Evolutionary conservation across 2,329 filamentous ascomycete genomes (phyloP).

Genomic region (Fusarium nodosum): DNA sequence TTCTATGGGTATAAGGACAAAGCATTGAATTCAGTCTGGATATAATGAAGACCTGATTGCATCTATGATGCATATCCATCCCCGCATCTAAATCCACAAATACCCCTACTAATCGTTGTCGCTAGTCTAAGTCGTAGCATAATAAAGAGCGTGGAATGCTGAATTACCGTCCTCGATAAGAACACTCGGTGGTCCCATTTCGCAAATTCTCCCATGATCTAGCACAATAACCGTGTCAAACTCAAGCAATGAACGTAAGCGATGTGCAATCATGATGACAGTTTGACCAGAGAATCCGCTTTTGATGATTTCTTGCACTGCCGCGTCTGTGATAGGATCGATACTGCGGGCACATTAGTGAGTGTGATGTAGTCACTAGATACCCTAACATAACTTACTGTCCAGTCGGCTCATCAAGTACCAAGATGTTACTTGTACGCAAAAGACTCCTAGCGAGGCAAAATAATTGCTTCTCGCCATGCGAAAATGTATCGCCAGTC

Average conservation of each 20-base stretch:
- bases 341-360: not conserved
- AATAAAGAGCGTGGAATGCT: not conserved
- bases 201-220: not conserved
- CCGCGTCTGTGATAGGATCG: not conserved
- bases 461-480: slow-evolving; percentile 1
- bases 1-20: no score
- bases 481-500: not conserved
- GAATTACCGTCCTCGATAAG: not conserved
- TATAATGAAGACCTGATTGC: no score
- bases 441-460: not conserved
- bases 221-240: not conserved
- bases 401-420: slow-evolving; percentile 2
- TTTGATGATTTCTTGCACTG: not conserved
- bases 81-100: no score
- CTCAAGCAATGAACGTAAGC: not conserved
- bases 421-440: not conserved
- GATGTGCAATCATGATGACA: not conserved
- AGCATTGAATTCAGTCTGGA: no score
- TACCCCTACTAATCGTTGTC: no score
- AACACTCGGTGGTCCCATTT: not conserved
- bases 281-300: not conserved
- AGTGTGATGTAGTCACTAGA: no score
- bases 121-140: not conserved
- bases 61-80: no score
- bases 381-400: not conserved